Base-by-base conservation (phyloP, 176 grass and related monocot species). In the Zea mays region DNA sequence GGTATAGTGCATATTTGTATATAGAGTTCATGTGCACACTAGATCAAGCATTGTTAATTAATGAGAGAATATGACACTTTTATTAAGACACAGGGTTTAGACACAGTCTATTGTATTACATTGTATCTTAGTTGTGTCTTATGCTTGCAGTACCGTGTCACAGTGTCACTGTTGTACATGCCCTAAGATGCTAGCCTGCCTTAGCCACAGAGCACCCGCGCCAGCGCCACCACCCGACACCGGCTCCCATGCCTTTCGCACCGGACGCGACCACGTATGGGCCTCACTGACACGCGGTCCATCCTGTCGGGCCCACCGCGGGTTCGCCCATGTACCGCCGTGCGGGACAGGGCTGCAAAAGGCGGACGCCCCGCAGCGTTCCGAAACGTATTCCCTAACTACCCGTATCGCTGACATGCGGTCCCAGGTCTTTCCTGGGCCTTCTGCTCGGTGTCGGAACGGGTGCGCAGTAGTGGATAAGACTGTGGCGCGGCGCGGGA, bases 201-300 rank as follows among this genome's bases (percentile, higher is more conserved):
- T n/a, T n/a, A 27, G 27, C 27, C 27, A 27, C 27, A 27, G 27
- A 27, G 27, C 27, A 27, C 27, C 27, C 27, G 27, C 27, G 27
- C 27, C 27, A 27, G 27, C 27, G 27, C 27, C 76, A 57, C 15
- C 44, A 0, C 75, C 27, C 38, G 58, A 33, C 61, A 56, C 33
- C 68, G 6, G 5, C 36, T 17, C 36, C 52, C 15, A 21, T 41
- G 6, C 73, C 51, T 77, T 79, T 74, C 16, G 76, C 33, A 74
- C 69, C 69, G 10, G 7, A 11, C 9, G 8, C 46, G 12, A 33
- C 62, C 3, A 17, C 7, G 50, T 42, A 48, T 39, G 42, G 60
- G n/a, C 2, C 0, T 9, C 44, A 8, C 84, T 81, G 78, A 86
- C 71, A 69, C 4, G 52, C 3, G 71, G 77, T 6, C 71, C 77